These are phyloP conservation scores for Cercospora brassicicola DNA, from an alignment of 2,329 filamentous ascomycete species.

Conservation along the genomic window DNA sequence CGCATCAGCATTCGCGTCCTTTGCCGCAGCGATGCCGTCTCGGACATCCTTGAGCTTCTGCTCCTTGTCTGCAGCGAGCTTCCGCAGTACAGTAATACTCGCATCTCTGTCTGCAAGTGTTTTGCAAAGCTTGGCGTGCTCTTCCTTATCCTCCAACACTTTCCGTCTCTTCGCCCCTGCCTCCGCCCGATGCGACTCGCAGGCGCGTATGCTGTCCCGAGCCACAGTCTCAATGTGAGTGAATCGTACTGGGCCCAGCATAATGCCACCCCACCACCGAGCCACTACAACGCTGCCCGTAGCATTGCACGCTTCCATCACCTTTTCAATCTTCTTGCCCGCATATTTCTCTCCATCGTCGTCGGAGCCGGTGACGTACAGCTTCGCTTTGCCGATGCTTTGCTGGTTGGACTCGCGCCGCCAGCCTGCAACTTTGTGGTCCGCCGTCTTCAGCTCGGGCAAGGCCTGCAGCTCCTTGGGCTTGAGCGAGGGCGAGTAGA, in stretches of 20 bases:
- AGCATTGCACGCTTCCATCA: slow-evolving; percentile 48
- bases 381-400: slow-evolving; percentile 43
- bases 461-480: slow-evolving; percentile 46
- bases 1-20: neutral
- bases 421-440: slow-evolving; percentile 55
- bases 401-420: slow-evolving; percentile 50
- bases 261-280: slow-evolving; percentile 56
- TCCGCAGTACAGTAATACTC: slow-evolving; percentile 51
- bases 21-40: slow-evolving; percentile 4
- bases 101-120: slow-evolving; percentile 50
- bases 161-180: slow-evolving; percentile 37
- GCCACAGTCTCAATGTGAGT: slow-evolving; percentile 54
- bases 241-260: slow-evolving; percentile 56
- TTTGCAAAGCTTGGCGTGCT: slow-evolving; percentile 42
- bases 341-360: slow-evolving; percentile 58
- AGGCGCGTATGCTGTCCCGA: slow-evolving; percentile 50
- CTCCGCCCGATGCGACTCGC: slow-evolving; percentile 37
- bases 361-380: slow-evolving; percentile 50
- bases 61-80: slow-evolving; percentile 49
- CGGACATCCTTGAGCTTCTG: slow-evolving; percentile 36
- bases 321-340: slow-evolving; percentile 49
- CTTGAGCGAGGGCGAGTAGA: slow-evolving; percentile 50
- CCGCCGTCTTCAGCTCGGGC: slow-evolving; percentile 48
- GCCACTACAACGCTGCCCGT: slow-evolving; percentile 54
- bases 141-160: slow-evolving; percentile 37